Conservation (phyloP, 2,329 filamentous ascomycete genomes). For the Aspergillus phoenicis region DNA sequence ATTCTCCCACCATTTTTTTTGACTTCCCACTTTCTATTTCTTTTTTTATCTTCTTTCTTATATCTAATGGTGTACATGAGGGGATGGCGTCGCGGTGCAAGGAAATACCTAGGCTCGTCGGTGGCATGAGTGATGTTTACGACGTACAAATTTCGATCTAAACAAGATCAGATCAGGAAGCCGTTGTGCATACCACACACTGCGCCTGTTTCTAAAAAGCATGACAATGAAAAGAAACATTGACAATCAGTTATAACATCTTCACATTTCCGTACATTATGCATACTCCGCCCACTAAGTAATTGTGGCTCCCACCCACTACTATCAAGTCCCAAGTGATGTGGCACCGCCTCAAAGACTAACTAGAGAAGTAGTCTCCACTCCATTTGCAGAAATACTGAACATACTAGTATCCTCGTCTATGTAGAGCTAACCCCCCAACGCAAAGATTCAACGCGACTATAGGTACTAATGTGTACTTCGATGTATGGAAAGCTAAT, state of each 20-base stretch:
- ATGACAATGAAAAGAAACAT: constrained; percentile 2
- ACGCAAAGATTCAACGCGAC: too few species aligned
- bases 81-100: constrained; percentile 19
- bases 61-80: constrained; percentile 4
- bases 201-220: background rate
- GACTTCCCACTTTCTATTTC: background rate
- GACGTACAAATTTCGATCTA: background rate
- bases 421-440: too few species aligned
- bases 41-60: background rate
- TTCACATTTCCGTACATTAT: too few species aligned
- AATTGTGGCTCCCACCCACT: too few species aligned
- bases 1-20: background rate
- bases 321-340: too few species aligned
- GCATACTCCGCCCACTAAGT: too few species aligned
- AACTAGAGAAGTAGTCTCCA: too few species aligned
- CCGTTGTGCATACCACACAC: background rate
- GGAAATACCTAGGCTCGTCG: constrained; percentile 12
- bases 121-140: constrained; percentile 22
- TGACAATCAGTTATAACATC: background rate
- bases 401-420: too few species aligned
- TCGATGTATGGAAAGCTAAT: too few species aligned
- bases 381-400: too few species aligned
- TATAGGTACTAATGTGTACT: too few species aligned
- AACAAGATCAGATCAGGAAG: background rate
- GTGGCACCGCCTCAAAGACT: too few species aligned